Conservation (phyloP, 371 early-diverging fungal genomes). For the Saksenaea vasiformis region DNA sequence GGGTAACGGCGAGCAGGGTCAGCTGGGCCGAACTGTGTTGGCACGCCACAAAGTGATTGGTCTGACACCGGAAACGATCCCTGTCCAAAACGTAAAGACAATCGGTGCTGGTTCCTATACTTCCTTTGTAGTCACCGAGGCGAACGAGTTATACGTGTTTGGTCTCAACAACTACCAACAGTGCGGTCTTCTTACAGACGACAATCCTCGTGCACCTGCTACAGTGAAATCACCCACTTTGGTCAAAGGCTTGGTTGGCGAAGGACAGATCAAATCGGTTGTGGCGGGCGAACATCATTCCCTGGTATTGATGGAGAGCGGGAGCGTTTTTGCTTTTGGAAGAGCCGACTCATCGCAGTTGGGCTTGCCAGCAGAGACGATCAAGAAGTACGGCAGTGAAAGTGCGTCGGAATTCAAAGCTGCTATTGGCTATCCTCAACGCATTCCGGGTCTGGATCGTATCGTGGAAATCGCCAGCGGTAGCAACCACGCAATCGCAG, state of each 20-base stretch:
- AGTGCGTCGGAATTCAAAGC: slow-evolving; percentile 52
- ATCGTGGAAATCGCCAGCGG: slow-evolving; percentile 80
- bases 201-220: slow-evolving; percentile 31
- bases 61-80: slow-evolving; percentile 58
- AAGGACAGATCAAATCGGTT: slow-evolving; percentile 52
- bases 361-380: slow-evolving; percentile 63
- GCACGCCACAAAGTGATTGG: slow-evolving; percentile 68
- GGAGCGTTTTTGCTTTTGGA: slow-evolving; percentile 82
- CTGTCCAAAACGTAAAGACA: slow-evolving; percentile 57
- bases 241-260: slow-evolving; percentile 53
- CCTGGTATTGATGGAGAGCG: slow-evolving; percentile 73
- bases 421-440: slow-evolving; percentile 62
- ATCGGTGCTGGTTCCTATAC: slow-evolving; percentile 89
- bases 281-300: slow-evolving; percentile 92
- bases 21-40: slow-evolving; percentile 86
- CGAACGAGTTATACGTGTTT: slow-evolving; percentile 78
- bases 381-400: slow-evolving; percentile 28
- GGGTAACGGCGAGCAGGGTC: slow-evolving; percentile 95
- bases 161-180: slow-evolving; percentile 97
- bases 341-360: slow-evolving; percentile 93
- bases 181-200: slow-evolving; percentile 68
- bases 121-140: slow-evolving; percentile 76
- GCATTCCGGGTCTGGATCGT: slow-evolving; percentile 44
- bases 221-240: slow-evolving; percentile 49
- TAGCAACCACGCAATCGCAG: slow-evolving; percentile 83